Evolutionary conservation across 2,329 filamentous ascomycete genomes (phyloP), one percentile per base, ranked within the genome.

Genomic region (Cryphonectria parasitica): DNA sequence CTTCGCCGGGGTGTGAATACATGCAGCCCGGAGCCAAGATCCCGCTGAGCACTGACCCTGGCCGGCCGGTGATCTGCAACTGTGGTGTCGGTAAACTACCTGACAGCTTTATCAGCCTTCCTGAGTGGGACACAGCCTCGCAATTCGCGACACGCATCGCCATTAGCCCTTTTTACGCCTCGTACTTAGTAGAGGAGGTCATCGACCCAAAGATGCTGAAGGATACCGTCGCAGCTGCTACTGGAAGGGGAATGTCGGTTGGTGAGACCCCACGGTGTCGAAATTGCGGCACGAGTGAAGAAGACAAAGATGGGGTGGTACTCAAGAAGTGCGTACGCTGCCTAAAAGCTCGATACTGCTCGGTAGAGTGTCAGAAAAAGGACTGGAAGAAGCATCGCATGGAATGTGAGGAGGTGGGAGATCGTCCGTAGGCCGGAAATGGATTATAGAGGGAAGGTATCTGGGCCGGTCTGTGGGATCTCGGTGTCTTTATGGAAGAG

Each of bases 391-490:
- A 79, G 75, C 87, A 89, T 75, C 77, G 81, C 52, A 78, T 77
- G 71, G 82, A 83, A 72, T 86, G 84, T 64, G 74, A 76, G 64
- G 77, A 76, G 45, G 61, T 64, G 41, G 41, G 2, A n/a, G 22
- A 41, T 3, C 19, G 22, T n/a, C 6, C 1, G 58, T 61, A 61
- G 34, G 31, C 19, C 58, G 34, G 1, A 3, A 6, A 2, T 81
- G 95, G 98, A 79, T 99, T 98, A 79, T 31, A 3, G 3, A 31
- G 31, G 13, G 8, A 19, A 19, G 10, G 4, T 17, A 7, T 34
- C 1, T 17, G 2, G 22, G 43, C 5, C 5, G 43, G 7, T 34
- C 13, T 31, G 52, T 15, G 6, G 1, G 22, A 19, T 8, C 22
- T 49, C 19, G 45, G 19, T 6, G 45, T n/a, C 17, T 19, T 1